Conservation (phyloP, 371 early-diverging fungal genomes). For the Mucor lusitanicus region DNA sequence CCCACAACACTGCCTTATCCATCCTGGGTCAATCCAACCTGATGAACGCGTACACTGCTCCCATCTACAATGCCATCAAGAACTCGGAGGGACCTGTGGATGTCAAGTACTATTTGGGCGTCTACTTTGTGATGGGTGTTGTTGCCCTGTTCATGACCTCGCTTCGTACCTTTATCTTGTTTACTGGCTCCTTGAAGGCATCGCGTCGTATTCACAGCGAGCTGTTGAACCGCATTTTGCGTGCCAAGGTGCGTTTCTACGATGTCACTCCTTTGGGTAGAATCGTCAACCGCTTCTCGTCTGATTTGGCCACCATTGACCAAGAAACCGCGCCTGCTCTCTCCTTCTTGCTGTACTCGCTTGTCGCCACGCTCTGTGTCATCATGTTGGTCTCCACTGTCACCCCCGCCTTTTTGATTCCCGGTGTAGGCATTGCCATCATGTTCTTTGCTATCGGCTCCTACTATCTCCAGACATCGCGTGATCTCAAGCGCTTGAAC, state of each 20-base stretch:
- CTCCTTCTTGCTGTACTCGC: constrained; percentile 48
- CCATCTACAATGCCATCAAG: neutral
- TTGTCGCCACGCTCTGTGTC: constrained; percentile 49
- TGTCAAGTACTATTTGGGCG: constrained; percentile 54
- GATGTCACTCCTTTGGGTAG: constrained; percentile 87
- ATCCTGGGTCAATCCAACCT: constrained; percentile 7
- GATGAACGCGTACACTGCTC: constrained; percentile 1
- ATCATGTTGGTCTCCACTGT: constrained; percentile 46
- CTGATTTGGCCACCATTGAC: constrained; percentile 76
- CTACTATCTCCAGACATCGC: constrained; percentile 72
- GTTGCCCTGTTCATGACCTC: constrained; percentile 40
- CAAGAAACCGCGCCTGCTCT: constrained; percentile 51
- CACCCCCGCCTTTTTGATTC: constrained; percentile 57
- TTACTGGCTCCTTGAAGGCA: constrained; percentile 49
- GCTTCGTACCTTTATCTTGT: constrained; percentile 45
- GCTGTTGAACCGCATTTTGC: constrained; percentile 63
- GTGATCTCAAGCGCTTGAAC: constrained; percentile 91
- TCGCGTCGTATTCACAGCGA: constrained; percentile 58
- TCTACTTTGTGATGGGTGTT: constrained; percentile 57
- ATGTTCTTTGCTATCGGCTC: constrained; percentile 52
- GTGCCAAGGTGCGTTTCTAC: constrained; percentile 81
- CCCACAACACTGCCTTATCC: neutral
- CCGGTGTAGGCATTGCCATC: constrained; percentile 51
- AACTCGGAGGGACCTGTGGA: constrained; percentile 17
- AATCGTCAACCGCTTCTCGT: constrained; percentile 84